Evolutionary conservation across 2,329 filamentous ascomycete genomes (phyloP).

Genomic region (Colletotrichum somersetense): DNA sequence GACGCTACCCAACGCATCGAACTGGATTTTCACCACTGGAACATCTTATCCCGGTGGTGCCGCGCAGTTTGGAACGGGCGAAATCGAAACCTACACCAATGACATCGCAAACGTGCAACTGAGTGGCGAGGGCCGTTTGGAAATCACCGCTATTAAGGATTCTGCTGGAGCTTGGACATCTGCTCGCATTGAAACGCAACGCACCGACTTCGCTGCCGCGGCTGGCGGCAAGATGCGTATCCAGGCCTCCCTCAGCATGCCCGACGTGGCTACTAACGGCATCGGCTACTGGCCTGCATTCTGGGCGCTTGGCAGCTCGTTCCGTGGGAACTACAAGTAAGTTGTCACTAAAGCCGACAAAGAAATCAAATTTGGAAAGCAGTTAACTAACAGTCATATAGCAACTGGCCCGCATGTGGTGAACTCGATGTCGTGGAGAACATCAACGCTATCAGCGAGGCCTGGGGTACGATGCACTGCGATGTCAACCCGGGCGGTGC

Average conservation of each 20-base stretch:
- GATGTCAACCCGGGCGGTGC: conserved; percentile 54
- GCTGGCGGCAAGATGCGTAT: conserved; percentile 53
- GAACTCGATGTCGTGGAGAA: conserved; percentile 56
- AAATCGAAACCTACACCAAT: background rate
- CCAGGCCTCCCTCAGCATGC: conserved; percentile 54
- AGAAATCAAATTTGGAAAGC: background rate
- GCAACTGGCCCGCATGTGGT: background rate
- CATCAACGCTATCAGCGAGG: conserved; percentile 53
- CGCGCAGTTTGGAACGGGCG: background rate
- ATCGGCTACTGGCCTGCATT: background rate
- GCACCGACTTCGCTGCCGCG: conserved; percentile 51
- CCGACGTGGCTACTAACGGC: conserved; percentile 51
- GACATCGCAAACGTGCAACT: background rate
- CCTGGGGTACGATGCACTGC: conserved; percentile 57
- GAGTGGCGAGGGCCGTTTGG: background rate
- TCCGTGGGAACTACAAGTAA: background rate
- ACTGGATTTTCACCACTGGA: background rate
- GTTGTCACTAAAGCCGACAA: background rate
- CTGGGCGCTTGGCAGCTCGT: background rate
- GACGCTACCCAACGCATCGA: background rate
- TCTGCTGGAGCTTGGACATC: conserved; percentile 44
- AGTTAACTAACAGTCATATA: background rate
- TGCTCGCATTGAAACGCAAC: conserved; percentile 55
- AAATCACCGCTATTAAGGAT: background rate
- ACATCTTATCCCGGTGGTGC: background rate